Evolutionary conservation across 2,329 filamentous ascomycete genomes (phyloP), one percentile per base, ranked within the genome.

Genomic region (Scolecobasidium constrictum): DNA sequence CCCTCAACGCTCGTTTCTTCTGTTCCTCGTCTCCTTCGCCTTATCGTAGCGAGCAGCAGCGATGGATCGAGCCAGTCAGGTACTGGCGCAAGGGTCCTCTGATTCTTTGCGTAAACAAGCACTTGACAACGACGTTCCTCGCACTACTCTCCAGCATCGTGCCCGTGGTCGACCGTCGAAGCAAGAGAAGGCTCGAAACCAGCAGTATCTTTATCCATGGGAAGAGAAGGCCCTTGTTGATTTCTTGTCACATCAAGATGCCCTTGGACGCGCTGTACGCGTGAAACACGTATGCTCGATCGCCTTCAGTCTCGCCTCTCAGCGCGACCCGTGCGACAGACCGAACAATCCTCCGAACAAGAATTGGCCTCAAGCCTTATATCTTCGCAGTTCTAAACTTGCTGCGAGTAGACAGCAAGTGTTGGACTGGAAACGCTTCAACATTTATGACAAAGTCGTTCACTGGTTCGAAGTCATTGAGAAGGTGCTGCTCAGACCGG

Each of bases 401-500:
- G 39, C 42, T 45, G 42, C 47, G 26, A 53, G 39, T 39, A 46
- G 17, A 19, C 40, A 46, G 7, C 49, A 28, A 21, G 26, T 48
- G 28, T 23, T 52, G 12, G 51, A 54, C 37, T 55, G 43, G 51
- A 49, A 53, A 4, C 46, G 48, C 4, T 40, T 12, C 39, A 41
- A 47, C 35, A 49, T 42, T n/a, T 45, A 50, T 42, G 28, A 26
- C 13, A 47, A 47, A 31, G 23, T 47, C 12, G 43, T 37, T 38
- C 22, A 48, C 19, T 48, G 33, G 46, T 48, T 48, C 28, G 34
- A 47, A 18, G 46, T 48, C 4, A 48, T 48, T 23, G 36, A 34
- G 28, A 40, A 40, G 22, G 46, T 45, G n/a, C 17, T 49, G 15
- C 34, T 44, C 16, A 26, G 40, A 19, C 45, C 33, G 33, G 43